These are phyloP conservation scores for Domatiomyces catenatus DNA, from an alignment of 2,329 filamentous ascomycete species.

Conservation along the genomic window DNA sequence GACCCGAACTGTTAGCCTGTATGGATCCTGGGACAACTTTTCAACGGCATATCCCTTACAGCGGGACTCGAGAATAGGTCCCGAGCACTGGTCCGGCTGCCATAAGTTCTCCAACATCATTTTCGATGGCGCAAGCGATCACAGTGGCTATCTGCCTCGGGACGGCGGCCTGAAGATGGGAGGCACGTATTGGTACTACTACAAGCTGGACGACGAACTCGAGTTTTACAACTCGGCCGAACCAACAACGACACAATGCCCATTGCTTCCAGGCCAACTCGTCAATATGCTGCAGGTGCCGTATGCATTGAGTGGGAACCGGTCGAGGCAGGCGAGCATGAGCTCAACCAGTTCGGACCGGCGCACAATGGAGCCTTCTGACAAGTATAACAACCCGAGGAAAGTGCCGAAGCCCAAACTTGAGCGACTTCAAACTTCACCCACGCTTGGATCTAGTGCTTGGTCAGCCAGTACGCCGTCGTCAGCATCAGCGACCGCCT, in stretches of 20 bases:
- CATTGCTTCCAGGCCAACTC: constrained; percentile 71
- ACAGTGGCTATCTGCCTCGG: constrained; percentile 37
- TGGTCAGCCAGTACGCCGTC: constrained; percentile 7
- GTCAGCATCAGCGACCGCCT: neutral
- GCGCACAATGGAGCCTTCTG: constrained; percentile 62
- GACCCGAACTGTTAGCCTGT: constrained; percentile 52
- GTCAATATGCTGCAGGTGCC: constrained; percentile 78
- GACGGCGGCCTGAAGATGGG: constrained; percentile 81
- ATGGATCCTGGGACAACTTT: constrained; percentile 96
- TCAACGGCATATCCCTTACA: constrained; percentile 63
- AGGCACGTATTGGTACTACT: constrained; percentile 90
- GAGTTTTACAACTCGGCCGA: constrained; percentile 61
- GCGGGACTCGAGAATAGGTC: constrained; percentile 58
- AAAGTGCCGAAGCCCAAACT: constrained; percentile 35
- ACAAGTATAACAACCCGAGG: constrained; percentile 58
- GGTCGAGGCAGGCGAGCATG: constrained; percentile 50
- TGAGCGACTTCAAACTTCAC: constrained; percentile 32
- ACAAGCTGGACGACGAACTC: constrained; percentile 62
- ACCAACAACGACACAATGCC: constrained; percentile 63
- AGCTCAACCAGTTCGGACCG: constrained; percentile 44
- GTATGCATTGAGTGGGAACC: constrained; percentile 39
- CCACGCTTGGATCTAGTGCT: constrained; percentile 11
- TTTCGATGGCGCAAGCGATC: constrained; percentile 52
- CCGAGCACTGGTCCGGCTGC: constrained; percentile 71
- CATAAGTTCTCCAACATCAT: constrained; percentile 75